phyloP scores from a whole-genome alignment of 2,329 filamentous ascomycete species.

The Trichoderma sp. region DNA sequence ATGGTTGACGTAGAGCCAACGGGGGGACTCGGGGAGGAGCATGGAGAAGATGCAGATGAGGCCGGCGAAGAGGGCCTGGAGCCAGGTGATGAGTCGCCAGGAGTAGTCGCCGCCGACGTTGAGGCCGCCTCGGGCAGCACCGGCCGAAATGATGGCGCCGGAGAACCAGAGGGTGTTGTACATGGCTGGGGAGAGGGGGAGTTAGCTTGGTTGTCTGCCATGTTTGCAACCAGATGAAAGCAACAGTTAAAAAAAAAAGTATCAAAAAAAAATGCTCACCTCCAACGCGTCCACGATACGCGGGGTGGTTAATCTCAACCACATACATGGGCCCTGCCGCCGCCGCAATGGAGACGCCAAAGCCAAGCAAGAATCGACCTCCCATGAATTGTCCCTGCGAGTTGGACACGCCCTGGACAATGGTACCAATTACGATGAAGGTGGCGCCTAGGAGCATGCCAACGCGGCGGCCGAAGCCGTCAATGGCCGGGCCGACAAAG shows the following conservation, averaged over 20 bases:
- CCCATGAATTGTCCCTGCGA: conserved; percentile 45
- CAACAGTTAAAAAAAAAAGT: not conserved
- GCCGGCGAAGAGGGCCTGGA: conserved; percentile 43
- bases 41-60: conserved; percentile 36
- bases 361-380: conserved; percentile 61
- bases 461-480: conserved; percentile 45
- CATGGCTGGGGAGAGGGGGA: conserved; percentile 23
- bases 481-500: conserved; percentile 46
- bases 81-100: conserved; percentile 41
- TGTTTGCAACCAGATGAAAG: not conserved
- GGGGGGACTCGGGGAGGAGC: conserved; percentile 42
- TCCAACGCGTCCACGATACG: conserved; percentile 42
- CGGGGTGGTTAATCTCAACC: conserved; percentile 46
- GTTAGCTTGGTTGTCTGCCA: not conserved
- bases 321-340: conserved; percentile 34
- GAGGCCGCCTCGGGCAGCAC: conserved; percentile 44
- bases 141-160: conserved; percentile 50
- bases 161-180: conserved; percentile 46
- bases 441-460: conserved; percentile 46
- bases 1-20: conserved; percentile 41
- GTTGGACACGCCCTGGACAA: conserved; percentile 43
- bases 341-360: conserved; percentile 41
- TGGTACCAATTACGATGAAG: conserved; percentile 46
- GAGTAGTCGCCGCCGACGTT: conserved; percentile 28
- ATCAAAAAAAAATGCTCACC: conserved; percentile 24